Evolutionary conservation across 139 green algal genomes (phyloP).

Genomic region (Chlorella sp.): DNA sequence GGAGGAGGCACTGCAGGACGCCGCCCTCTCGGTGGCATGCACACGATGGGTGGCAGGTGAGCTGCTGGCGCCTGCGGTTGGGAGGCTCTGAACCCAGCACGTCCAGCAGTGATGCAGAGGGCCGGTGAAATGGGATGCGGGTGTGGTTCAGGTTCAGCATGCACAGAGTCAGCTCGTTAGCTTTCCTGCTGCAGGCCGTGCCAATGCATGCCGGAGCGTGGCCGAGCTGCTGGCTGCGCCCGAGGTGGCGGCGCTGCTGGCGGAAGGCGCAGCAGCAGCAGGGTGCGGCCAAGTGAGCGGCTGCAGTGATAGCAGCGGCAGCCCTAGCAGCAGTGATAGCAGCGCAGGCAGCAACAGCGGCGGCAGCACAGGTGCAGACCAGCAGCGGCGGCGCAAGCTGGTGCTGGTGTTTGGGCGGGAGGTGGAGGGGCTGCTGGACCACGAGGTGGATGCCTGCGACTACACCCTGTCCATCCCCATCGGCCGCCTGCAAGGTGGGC

Average conservation of each 20-base stretch:
- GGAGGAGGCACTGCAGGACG: constrained; percentile 41
- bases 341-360: neutral
- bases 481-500: constrained; percentile 53
- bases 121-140: neutral
- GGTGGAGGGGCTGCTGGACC: constrained; percentile 64
- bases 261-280: neutral
- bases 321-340: neutral
- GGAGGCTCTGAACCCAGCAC: neutral
- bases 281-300: neutral
- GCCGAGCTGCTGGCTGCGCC: constrained; percentile 17
- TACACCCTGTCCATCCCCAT: constrained; percentile 64
- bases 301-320: neutral
- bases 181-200: constrained; percentile 12
- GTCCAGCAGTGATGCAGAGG: neutral
- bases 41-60: constrained; percentile 53
- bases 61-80: neutral
- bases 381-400: constrained; percentile 32
- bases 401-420: constrained; percentile 74
- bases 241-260: neutral
- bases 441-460: constrained; percentile 64
- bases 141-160: neutral
- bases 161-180: neutral
- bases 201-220: constrained; percentile 1
- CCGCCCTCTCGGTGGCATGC: constrained; percentile 52
- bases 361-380: neutral